These are phyloP conservation scores for Tylopilus felleus DNA, from an alignment of 768 basidiomycete species.

Conservation along the genomic window DNA sequence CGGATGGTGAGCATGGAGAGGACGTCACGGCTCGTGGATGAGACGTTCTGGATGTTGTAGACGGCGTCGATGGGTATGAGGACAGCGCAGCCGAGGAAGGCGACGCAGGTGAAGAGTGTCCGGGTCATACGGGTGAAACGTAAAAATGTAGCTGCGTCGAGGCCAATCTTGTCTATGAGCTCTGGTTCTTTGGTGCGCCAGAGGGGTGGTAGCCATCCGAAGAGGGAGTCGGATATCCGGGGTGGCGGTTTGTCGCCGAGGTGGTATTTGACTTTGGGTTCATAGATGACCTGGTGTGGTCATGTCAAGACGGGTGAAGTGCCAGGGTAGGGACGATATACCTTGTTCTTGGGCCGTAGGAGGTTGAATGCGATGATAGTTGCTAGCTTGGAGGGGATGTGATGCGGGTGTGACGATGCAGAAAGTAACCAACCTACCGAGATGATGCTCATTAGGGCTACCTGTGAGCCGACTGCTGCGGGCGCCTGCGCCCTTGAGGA, in stretches of 20 bases:
- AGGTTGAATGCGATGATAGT: slow-evolving; percentile 78
- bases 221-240: slow-evolving; percentile 73
- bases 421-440: slow-evolving; percentile 49
- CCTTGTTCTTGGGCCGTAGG: slow-evolving; percentile 88
- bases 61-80: slow-evolving; percentile 85
- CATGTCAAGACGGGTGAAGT: not conserved
- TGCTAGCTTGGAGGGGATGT: slow-evolving; percentile 41
- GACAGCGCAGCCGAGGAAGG: slow-evolving; percentile 60
- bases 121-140: slow-evolving; percentile 88
- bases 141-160: slow-evolving; percentile 91
- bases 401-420: not conserved
- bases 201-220: slow-evolving; percentile 90
- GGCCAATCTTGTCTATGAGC: slow-evolving; percentile 81
- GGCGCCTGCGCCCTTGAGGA: slow-evolving; percentile 67
- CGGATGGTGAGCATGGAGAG: slow-evolving; percentile 86
- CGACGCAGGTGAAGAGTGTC: slow-evolving; percentile 62
- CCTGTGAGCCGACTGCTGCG: slow-evolving; percentile 75
- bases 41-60: slow-evolving; percentile 74
- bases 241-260: slow-evolving; percentile 74
- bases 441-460: slow-evolving; percentile 65
- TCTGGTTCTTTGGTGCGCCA: slow-evolving; percentile 84
- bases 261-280: slow-evolving; percentile 93
- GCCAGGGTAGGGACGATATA: slow-evolving; percentile 24
- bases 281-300: slow-evolving; percentile 71
- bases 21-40: slow-evolving; percentile 47